Evolutionary conservation across 2,329 filamentous ascomycete genomes (phyloP).

Genomic region (Colletotrichum abscissum): DNA sequence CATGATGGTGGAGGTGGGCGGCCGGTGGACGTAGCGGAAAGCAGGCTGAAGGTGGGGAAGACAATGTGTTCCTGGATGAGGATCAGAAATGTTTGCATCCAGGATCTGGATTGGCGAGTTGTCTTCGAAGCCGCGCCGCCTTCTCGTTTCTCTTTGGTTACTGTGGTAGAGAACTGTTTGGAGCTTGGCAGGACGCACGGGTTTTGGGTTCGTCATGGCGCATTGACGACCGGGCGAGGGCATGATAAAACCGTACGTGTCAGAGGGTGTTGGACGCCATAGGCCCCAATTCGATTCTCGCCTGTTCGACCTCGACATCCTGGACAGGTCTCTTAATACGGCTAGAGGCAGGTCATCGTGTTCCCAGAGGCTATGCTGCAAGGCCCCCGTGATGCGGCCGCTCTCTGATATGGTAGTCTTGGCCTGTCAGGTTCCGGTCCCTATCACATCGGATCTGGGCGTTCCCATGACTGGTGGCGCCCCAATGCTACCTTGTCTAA

Average conservation of each 20-base stretch:
- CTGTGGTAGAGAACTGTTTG: conserved; percentile 12
- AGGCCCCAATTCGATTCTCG: background rate
- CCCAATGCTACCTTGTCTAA: conserved; percentile 15
- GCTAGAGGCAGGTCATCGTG: background rate
- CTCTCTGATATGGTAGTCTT: background rate
- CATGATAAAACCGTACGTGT: conserved; percentile 27
- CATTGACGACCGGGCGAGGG: conserved; percentile 28
- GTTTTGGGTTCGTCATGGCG: conserved; percentile 25
- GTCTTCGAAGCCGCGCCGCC: conserved; percentile 9
- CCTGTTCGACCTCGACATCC: background rate
- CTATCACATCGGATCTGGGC: conserved; percentile 21
- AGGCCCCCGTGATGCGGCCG: background rate
- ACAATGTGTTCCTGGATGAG: conserved; percentile 20
- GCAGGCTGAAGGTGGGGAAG: conserved; percentile 21
- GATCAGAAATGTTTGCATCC: conserved; percentile 21
- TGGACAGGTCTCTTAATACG: background rate
- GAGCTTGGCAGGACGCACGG: conserved; percentile 27
- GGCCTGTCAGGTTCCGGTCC: conserved; percentile 8
- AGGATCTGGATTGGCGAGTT: conserved; percentile 8
- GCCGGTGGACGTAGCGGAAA: background rate
- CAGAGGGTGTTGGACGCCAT: conserved; percentile 15
- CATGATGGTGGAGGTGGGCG: background rate
- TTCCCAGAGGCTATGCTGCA: background rate
- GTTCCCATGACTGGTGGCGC: conserved; percentile 7
- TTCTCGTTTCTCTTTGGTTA: background rate